phyloP scores from a whole-genome alignment of 768 basidiomycete genomes.

The Amanita pallidorosea region DNA sequence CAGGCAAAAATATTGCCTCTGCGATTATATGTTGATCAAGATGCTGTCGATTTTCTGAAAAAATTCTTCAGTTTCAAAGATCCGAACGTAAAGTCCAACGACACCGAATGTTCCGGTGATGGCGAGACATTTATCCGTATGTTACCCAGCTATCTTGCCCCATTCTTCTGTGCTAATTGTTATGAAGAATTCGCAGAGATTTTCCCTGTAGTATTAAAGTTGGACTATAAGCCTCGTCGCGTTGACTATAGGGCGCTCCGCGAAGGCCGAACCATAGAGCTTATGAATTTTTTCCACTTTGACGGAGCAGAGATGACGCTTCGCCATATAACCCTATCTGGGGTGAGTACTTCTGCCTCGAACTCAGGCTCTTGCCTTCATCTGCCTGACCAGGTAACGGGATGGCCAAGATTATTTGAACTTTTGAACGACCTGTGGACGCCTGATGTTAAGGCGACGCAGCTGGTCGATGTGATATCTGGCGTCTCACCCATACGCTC shows the following conservation, averaged over 20 bases:
- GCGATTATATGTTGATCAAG: slow-evolving; percentile 92
- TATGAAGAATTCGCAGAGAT: slow-evolving; percentile 82
- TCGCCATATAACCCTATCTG: slow-evolving; percentile 82
- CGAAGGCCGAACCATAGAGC: slow-evolving; percentile 86
- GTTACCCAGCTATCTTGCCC: slow-evolving; percentile 24
- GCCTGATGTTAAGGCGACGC: slow-evolving; percentile 97
- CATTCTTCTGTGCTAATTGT: slow-evolving; percentile 38
- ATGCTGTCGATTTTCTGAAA: slow-evolving; percentile 96
- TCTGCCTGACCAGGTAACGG: slow-evolving; percentile 57
- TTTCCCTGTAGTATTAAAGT: slow-evolving; percentile 88
- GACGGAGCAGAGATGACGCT: slow-evolving; percentile 98
- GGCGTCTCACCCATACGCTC: slow-evolving; percentile 95
- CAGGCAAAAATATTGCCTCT: slow-evolving; percentile 88
- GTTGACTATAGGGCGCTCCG: slow-evolving; percentile 89
- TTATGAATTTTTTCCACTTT: slow-evolving; percentile 99
- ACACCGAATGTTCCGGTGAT: slow-evolving; percentile 20
- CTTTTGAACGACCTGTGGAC: slow-evolving; percentile 98
- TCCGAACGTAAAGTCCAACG: slow-evolving; percentile 27
- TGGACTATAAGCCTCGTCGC: slow-evolving; percentile 96
- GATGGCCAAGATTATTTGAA: slow-evolving; percentile 85
- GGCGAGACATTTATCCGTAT: slow-evolving; percentile 36
- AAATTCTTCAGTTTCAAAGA: slow-evolving; percentile 88
- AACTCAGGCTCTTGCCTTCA: slow-evolving; percentile 1
- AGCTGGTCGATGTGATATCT: slow-evolving; percentile 92
- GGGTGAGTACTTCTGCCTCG: slow-evolving; percentile 43